Evolutionary conservation across 2,329 filamentous ascomycete genomes (phyloP).

Genomic region (Phialocephala sp.): DNA sequence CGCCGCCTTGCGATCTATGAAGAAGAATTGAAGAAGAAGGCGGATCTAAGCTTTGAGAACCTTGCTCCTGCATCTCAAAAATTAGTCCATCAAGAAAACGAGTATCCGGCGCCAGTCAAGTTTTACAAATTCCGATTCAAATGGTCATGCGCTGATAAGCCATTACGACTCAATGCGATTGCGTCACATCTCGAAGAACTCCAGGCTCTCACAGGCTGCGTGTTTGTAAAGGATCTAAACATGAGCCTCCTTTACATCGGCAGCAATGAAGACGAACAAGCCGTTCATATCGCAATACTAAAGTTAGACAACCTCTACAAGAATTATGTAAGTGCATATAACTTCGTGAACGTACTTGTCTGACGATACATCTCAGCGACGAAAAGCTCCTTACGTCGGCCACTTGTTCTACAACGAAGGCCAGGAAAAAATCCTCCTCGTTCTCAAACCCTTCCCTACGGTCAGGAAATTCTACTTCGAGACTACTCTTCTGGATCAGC

Average conservation of each 20-base stretch:
- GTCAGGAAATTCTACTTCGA: constrained; percentile 35
- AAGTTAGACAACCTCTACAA: constrained; percentile 39
- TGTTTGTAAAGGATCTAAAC: constrained; percentile 30
- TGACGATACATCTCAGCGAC: not conserved
- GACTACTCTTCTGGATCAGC: constrained; percentile 37
- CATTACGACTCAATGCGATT: not conserved
- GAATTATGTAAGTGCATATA: constrained; percentile 33
- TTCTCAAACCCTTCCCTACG: constrained; percentile 29
- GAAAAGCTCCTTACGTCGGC: constrained; percentile 7
- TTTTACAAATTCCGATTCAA: not conserved
- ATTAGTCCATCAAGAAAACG: constrained; percentile 18
- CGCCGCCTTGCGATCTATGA: constrained; percentile 27
- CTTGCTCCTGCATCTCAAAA: not conserved
- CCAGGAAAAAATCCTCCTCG: constrained; percentile 27
- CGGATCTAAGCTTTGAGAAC: not conserved
- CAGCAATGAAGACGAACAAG: constrained; percentile 19
- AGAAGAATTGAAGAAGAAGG: not conserved
- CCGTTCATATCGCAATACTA: constrained; percentile 24
- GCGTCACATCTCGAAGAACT: constrained; percentile 26
- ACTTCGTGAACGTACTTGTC: not conserved
- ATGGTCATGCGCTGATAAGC: not conserved
- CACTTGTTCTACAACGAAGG: constrained; percentile 40
- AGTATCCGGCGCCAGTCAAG: not conserved
- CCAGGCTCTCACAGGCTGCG: constrained; percentile 30
- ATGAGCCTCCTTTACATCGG: constrained; percentile 32